phyloP scores from a whole-genome alignment of 805 yeast genomes.

The Candida pseudoglaebosa region DNA sequence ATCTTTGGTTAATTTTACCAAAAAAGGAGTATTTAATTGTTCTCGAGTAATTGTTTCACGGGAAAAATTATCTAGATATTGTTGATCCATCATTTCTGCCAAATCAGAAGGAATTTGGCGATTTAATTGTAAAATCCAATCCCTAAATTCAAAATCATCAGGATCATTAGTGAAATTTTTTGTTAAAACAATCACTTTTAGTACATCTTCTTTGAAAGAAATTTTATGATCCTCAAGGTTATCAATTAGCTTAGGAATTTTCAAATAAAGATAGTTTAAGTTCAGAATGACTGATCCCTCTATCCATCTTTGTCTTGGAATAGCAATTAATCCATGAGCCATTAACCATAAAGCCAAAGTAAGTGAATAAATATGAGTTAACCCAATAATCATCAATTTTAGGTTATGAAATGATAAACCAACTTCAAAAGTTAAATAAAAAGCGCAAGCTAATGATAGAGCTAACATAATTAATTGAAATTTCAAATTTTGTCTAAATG shows the following conservation, averaged over 20 bases:
- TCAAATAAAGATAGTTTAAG: constrained; percentile 42
- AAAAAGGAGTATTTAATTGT: constrained; percentile 37
- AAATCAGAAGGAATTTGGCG: constrained; percentile 39
- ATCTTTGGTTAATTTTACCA: constrained; percentile 49
- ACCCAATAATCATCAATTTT: constrained; percentile 65
- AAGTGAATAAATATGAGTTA: constrained; percentile 74
- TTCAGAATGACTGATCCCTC: constrained; percentile 27
- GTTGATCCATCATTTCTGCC: constrained; percentile 29
- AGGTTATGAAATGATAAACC: constrained; percentile 51
- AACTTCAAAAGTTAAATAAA: constrained; percentile 54
- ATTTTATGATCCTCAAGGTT: constrained; percentile 59
- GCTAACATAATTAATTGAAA: constrained; percentile 58
- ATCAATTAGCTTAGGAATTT: constrained; percentile 57
- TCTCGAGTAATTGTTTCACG: constrained; percentile 21
- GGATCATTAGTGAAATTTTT: constrained; percentile 35
- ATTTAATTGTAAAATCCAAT: constrained; percentile 63
- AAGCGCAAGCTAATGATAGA: constrained; percentile 48
- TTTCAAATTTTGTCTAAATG: constrained; percentile 51
- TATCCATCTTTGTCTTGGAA: constrained; percentile 52
- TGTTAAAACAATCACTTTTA: constrained; percentile 51
- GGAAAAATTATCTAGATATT: constrained; percentile 18
- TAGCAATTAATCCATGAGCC: constrained; percentile 73
- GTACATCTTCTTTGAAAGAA: constrained; percentile 58
- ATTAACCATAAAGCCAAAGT: constrained; percentile 75
- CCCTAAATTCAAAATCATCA: constrained; percentile 43